These are phyloP conservation scores for Spergularia azorica DNA, from an alignment of 179 eudicot species.

Conservation along the genomic window DNA sequence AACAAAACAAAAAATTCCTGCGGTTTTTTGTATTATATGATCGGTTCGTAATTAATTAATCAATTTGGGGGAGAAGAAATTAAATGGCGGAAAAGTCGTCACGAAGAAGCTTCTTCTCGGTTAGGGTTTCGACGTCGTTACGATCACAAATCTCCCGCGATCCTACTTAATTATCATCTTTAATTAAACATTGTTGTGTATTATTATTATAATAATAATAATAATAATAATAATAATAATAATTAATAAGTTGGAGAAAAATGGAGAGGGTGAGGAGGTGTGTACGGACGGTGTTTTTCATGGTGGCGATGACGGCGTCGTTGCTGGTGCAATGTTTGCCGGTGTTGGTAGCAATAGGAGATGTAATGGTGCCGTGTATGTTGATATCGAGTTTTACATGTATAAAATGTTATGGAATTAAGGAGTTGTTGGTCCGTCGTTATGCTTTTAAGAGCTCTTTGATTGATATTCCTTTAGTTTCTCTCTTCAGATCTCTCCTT, in stretches of 20 bases:
- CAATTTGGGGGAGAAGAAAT: not conserved
- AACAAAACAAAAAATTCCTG: not conserved
- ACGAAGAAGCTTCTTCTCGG: conserved; percentile 10
- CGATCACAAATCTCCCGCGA: conserved; percentile 37
- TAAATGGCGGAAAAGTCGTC: conserved; percentile 22
- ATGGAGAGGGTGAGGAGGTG: conserved; percentile 64
- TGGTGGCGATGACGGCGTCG: conserved; percentile 86
- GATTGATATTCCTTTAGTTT: conserved; percentile 81
- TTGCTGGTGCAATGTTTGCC: conserved; percentile 65
- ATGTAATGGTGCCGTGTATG: conserved; percentile 59
- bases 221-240: no score
- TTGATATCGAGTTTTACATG: conserved; percentile 81
- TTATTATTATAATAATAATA: not conserved
- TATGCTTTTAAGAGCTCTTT: conserved; percentile 73
- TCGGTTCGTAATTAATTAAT: not conserved
- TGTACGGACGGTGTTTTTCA: conserved; percentile 64
- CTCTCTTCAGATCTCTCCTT: conserved; percentile 80
- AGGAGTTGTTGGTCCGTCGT: conserved; percentile 53
- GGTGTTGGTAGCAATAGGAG: conserved; percentile 64
- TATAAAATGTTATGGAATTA: conserved; percentile 56
- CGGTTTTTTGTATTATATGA: not conserved
- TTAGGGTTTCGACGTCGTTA: conserved; percentile 39
- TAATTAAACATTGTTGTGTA: not conserved
- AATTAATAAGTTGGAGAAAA: not conserved
- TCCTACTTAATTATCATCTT: conserved; percentile 33